Percentiles rank a stretch among this genome's conserved stretches.
Evolutionary conservation across 139 green algal species (phyloP).

Genomic region (Chlamydomonas asymmetrica): DNA sequence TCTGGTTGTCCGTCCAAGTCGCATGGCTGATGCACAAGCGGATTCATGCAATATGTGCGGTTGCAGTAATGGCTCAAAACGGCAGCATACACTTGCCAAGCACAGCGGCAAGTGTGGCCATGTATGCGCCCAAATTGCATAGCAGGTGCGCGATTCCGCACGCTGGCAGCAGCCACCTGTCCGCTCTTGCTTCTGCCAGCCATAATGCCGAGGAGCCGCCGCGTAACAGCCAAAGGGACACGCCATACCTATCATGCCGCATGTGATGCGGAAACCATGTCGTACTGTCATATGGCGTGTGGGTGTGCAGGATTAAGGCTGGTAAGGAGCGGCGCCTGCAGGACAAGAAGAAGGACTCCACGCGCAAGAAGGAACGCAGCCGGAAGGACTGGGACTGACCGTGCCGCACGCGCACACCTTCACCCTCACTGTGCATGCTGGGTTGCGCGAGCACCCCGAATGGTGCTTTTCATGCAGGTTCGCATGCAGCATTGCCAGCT

Average conservation of each 20-base stretch:
- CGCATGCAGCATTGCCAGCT: too few relatives aligned
- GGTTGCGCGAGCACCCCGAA: too few relatives aligned
- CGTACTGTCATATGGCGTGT: slow-evolving; percentile 49
- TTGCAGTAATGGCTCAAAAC: background rate
- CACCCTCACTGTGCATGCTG: too few relatives aligned
- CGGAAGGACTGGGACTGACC: slow-evolving; percentile 50
- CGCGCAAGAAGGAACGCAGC: slow-evolving; percentile 80
- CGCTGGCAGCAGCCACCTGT: background rate
- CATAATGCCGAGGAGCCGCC: too few relatives aligned
- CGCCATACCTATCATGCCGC: too few relatives aligned
- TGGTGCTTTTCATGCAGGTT: too few relatives aligned
- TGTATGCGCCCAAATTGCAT: background rate
- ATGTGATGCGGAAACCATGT: slow-evolving; percentile 38
- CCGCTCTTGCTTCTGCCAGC: too few relatives aligned
- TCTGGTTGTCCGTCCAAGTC: too few relatives aligned
- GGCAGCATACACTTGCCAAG: background rate
- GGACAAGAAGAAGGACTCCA: slow-evolving; percentile 73
- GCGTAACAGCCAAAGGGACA: too few relatives aligned
- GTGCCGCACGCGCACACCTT: too few relatives aligned
- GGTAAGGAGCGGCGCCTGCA: slow-evolving; percentile 78
- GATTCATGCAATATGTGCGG: background rate
- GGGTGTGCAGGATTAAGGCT: slow-evolving; percentile 62
- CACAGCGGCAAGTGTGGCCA: background rate
- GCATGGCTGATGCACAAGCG: background rate
- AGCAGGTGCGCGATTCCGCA: background rate